Evolutionary conservation across 495 filamentous ascomycete species (phyloP).

Genomic region (Aspergillus cavernicola): DNA sequence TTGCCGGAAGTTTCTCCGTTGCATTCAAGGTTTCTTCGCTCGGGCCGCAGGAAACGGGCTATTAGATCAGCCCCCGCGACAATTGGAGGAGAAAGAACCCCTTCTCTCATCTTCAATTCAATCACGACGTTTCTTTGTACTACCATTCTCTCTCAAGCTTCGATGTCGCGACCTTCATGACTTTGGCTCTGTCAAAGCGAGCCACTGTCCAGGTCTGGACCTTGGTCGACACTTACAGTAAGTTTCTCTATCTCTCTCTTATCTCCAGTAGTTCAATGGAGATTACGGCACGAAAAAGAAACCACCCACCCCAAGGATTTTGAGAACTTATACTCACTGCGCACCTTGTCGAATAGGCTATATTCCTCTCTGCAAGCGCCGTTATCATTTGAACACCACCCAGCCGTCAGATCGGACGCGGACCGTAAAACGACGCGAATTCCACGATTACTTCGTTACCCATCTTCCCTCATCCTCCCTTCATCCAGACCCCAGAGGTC

Average conservation of each 20-base stretch:
- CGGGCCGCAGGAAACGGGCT: slow-evolving; percentile 13
- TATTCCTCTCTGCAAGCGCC: slow-evolving; percentile 11
- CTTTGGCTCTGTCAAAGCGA: slow-evolving; percentile 38
- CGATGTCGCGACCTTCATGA: slow-evolving; percentile 44
- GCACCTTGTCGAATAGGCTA: slow-evolving; percentile 1
- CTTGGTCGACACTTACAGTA: slow-evolving; percentile 36
- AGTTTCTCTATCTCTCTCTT: slow-evolving; percentile 21
- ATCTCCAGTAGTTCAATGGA: slow-evolving; percentile 15
- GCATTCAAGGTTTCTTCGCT: slow-evolving; percentile 12
- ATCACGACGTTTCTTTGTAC: slow-evolving; percentile 6
- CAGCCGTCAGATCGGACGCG: slow-evolving; percentile 13
- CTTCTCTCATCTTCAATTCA: slow-evolving; percentile 9
- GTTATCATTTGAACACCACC: slow-evolving; percentile 23
- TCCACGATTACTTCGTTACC: slow-evolving; percentile 96
- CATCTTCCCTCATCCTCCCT: slow-evolving; percentile 90
- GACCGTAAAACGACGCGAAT: slow-evolving; percentile 49
- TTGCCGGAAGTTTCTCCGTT: slow-evolving; percentile 15
- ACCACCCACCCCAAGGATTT: too few species aligned
- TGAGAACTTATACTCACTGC: not conserved
- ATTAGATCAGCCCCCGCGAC: slow-evolving; percentile 13
- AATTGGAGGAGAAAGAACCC: slow-evolving; percentile 1
- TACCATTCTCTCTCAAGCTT: slow-evolving; percentile 1
- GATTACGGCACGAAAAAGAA: slow-evolving; percentile 3
- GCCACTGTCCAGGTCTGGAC: slow-evolving; percentile 42
- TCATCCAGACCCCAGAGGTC: slow-evolving; percentile 77